Evolutionary conservation across 2,329 filamentous ascomycete species (phyloP).

Genomic region (Paracoccidioides lutzii): DNA sequence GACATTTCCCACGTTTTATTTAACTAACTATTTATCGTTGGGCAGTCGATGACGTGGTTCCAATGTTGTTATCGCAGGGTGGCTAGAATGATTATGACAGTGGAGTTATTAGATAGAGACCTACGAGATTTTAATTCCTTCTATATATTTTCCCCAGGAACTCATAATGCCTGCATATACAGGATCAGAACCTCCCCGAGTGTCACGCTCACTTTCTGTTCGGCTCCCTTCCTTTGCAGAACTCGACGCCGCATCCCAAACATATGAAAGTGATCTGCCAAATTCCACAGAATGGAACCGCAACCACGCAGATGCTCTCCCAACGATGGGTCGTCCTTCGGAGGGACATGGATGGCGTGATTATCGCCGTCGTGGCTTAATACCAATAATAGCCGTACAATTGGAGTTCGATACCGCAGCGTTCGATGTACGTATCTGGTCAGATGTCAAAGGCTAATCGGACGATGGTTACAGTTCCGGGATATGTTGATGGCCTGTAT

Average conservation of each 20-base stretch:
- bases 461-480: background rate
- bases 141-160: background rate
- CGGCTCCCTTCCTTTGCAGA: background rate
- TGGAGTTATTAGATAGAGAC: background rate
- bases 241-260: background rate
- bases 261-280: background rate
- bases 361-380: background rate
- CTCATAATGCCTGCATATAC: slow-evolving; percentile 19
- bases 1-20: background rate
- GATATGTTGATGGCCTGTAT: background rate
- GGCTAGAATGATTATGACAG: background rate
- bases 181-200: slow-evolving; percentile 16
- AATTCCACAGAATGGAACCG: background rate
- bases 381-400: background rate
- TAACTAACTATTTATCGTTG: background rate
- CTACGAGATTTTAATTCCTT: background rate
- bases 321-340: background rate
- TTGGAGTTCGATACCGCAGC: background rate
- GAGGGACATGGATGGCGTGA: background rate
- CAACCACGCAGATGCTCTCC: background rate
- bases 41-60: background rate
- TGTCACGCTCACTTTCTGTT: background rate
- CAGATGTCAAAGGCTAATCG: background rate
- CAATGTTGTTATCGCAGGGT: background rate
- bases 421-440: background rate